Evolutionary conservation across 2,329 filamentous ascomycete species (phyloP).

Genomic region (Phialophora verrucosa): DNA sequence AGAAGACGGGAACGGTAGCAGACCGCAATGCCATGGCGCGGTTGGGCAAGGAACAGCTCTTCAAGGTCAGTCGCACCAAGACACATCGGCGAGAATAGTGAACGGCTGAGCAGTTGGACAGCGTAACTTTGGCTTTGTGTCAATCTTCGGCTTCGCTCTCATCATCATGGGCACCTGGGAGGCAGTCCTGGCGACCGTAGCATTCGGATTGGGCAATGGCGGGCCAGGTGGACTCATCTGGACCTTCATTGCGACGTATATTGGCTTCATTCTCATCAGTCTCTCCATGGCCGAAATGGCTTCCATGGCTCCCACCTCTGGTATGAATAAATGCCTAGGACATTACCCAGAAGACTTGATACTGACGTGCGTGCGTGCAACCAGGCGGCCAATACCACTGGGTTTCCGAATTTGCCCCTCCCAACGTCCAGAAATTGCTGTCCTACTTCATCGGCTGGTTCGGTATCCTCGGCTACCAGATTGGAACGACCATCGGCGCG

Average conservation of each 20-base stretch:
- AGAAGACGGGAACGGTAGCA: conserved; percentile 31
- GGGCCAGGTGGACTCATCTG: conserved; percentile 61
- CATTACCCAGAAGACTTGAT: neutral
- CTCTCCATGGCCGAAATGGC: conserved; percentile 58
- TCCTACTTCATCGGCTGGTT: conserved; percentile 52
- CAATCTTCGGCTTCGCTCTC: conserved; percentile 53
- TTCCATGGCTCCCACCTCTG: conserved; percentile 49
- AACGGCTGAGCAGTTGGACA: conserved; percentile 32
- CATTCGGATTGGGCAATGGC: conserved; percentile 49
- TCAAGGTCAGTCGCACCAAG: conserved; percentile 42
- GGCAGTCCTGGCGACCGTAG: conserved; percentile 47
- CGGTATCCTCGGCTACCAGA: conserved; percentile 45
- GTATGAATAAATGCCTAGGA: neutral
- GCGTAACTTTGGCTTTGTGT: conserved; percentile 54
- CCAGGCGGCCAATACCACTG: conserved; percentile 61
- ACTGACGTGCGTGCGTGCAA: conserved; percentile 31
- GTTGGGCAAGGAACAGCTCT: conserved; percentile 48
- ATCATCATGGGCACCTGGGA: conserved; percentile 54
- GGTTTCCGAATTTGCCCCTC: conserved; percentile 62
- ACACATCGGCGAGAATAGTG: neutral
- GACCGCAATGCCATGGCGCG: conserved; percentile 31
- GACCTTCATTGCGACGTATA: conserved; percentile 56
- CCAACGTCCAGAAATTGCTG: conserved; percentile 48
- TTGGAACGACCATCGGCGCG: conserved; percentile 33
- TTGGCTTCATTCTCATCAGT: conserved; percentile 50